Evolutionary conservation across 2,329 filamentous ascomycete species (phyloP).

Genomic region (Alternaria brassicicola): DNA sequence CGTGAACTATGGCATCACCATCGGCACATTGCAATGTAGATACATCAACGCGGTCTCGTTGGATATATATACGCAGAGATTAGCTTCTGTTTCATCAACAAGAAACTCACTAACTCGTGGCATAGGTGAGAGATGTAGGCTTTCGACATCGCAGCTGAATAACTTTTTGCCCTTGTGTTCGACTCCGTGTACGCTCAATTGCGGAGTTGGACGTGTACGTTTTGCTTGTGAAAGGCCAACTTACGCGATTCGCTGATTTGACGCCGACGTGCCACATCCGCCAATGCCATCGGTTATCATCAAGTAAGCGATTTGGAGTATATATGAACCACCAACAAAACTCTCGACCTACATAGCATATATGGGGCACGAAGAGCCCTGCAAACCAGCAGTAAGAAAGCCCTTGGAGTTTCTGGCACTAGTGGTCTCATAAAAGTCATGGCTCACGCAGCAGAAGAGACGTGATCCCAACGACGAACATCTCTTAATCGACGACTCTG

Average conservation of each 20-base stretch:
- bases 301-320: background rate
- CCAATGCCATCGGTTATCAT: background rate
- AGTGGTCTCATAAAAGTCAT: background rate
- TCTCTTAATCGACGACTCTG: background rate
- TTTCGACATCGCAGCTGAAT: conserved; percentile 1
- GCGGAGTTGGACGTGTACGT: background rate
- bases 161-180: background rate
- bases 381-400: background rate
- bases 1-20: background rate
- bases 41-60: background rate
- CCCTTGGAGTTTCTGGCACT: no score
- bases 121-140: background rate
- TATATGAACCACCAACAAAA: background rate
- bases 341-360: background rate
- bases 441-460: background rate
- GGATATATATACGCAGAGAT: background rate
- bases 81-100: background rate
- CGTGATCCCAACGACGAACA: background rate
- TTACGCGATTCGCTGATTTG: background rate
- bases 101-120: background rate
- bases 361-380: background rate
- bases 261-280: background rate
- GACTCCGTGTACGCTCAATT: background rate
- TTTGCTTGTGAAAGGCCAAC: background rate
- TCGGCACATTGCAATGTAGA: background rate